Evolutionary conservation across 352 stramenopile genomes (phyloP).

Genomic region (Pythium rishiriense): DNA sequence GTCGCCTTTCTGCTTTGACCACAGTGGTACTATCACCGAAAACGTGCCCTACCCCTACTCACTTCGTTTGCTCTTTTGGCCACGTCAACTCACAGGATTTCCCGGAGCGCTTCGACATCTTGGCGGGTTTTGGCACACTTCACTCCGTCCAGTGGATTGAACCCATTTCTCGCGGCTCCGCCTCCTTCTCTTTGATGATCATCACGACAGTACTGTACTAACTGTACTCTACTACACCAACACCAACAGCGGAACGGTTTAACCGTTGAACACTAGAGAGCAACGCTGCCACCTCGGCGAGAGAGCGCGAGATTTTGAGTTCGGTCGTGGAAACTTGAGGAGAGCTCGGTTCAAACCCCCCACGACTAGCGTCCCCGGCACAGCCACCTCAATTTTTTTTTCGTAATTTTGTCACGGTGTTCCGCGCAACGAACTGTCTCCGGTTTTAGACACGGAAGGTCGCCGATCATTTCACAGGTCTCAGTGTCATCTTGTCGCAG

Average conservation of each 20-base stretch:
- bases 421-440: background rate
- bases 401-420: background rate
- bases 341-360: too few relatives aligned
- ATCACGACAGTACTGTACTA: too few relatives aligned
- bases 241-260: too few relatives aligned
- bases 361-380: background rate
- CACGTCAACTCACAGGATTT: background rate
- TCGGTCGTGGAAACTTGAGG: too few relatives aligned
- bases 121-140: background rate
- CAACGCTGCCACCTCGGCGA: too few relatives aligned
- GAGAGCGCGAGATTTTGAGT: too few relatives aligned
- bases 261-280: too few relatives aligned
- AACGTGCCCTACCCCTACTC: background rate
- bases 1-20: background rate
- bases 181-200: too few relatives aligned
- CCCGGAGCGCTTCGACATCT: background rate
- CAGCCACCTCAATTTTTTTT: background rate
- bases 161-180: too few relatives aligned
- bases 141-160: too few relatives aligned
- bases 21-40: background rate
- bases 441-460: background rate
- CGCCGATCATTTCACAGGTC: background rate
- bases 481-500: background rate
- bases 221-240: too few relatives aligned
- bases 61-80: background rate